phyloP scores from a whole-genome alignment of 352 stramenopile genomes.

The Elongisporangium prolatum region DNA sequence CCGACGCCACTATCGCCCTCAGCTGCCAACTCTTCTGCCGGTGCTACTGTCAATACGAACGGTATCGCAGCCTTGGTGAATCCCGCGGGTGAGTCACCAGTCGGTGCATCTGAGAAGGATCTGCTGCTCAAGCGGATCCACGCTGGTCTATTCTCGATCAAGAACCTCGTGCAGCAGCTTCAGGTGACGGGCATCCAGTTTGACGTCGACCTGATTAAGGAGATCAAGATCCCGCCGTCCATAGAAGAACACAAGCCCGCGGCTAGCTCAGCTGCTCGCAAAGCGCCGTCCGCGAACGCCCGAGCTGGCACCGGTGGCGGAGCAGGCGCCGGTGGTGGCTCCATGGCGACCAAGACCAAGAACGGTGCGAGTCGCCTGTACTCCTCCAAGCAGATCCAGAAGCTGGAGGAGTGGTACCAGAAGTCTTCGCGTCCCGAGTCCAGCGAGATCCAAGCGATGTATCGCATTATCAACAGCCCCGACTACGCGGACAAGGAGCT shows the following conservation, averaged over 20 bases:
- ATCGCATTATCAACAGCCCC: conserved; percentile 83
- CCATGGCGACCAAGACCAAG: conserved; percentile 43
- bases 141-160: conserved; percentile 56
- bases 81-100: conserved; percentile 1
- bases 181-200: conserved; percentile 79
- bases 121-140: conserved; percentile 47
- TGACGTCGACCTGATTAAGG: conserved; percentile 79
- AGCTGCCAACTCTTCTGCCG: conserved; percentile 23
- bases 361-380: conserved; percentile 80
- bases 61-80: conserved; percentile 12
- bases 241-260: conserved; percentile 48
- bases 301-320: conserved; percentile 21
- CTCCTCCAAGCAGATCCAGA: conserved; percentile 84
- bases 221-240: conserved; percentile 52
- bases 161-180: conserved; percentile 71
- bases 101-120: conserved; percentile 25
- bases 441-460: conserved; percentile 88
- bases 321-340: neutral
- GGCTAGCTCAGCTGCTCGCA: conserved; percentile 16
- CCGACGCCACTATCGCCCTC: conserved; percentile 23
- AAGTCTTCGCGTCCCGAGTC: conserved; percentile 75
- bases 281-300: conserved; percentile 16
- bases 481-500: conserved; percentile 81
- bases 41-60: conserved; percentile 25
- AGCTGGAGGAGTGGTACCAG: conserved; percentile 87